These are phyloP conservation scores for Cutaneotrichosporon dermatis DNA, from an alignment of 1,284 basidiomycete genomes.

Conservation along the genomic window DNA sequence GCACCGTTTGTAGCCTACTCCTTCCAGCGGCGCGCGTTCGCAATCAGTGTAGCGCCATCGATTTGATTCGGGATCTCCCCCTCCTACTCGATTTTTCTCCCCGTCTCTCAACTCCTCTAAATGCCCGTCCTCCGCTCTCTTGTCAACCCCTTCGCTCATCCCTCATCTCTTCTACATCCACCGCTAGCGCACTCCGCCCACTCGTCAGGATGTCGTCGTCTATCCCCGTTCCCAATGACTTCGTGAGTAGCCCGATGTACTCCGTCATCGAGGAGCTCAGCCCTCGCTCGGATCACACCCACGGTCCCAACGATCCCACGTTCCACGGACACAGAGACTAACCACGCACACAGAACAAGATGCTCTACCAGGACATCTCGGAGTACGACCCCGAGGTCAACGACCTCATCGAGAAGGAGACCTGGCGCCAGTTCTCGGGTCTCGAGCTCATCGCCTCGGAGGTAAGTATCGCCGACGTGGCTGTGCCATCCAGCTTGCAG, in stretches of 20 bases:
- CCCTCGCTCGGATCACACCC: too few species aligned
- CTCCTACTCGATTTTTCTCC: constrained; percentile 15
- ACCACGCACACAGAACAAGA: constrained; percentile 66
- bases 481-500: too few species aligned
- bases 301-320: too few species aligned
- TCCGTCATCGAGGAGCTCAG: too few species aligned
- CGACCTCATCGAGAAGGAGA: constrained; percentile 98
- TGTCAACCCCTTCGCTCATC: constrained; percentile 14
- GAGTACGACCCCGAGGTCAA: constrained; percentile 92
- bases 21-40: background rate
- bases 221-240: constrained; percentile 52
- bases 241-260: constrained; percentile 37
- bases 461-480: constrained; percentile 26
- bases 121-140: constrained; percentile 25
- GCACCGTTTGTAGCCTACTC: background rate
- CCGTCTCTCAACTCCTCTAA: constrained; percentile 11
- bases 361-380: constrained; percentile 78
- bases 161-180: constrained; percentile 23
- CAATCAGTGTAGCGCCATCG: background rate
- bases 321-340: background rate
- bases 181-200: constrained; percentile 20
- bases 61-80: constrained; percentile 2
- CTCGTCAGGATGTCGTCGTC: constrained; percentile 48
- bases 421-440: constrained; percentile 95
- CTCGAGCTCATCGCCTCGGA: constrained; percentile 60